phyloP scores from a whole-genome alignment of 441 rosid species.

The Erodium texanum region DNA sequence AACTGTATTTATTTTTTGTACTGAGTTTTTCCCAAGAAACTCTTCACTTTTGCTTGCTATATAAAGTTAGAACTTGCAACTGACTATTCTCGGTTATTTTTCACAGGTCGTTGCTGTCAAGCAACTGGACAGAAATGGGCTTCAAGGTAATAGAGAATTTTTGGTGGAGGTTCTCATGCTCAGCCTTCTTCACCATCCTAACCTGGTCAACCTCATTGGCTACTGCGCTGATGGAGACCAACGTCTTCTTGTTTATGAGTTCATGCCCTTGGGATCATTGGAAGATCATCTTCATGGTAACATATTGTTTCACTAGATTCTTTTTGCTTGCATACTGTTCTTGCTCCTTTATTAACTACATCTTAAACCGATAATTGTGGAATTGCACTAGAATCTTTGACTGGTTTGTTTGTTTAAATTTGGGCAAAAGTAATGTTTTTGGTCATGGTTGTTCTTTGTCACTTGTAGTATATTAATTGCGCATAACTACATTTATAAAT shows the following conservation, averaged over 20 bases:
- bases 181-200: slow-evolving; percentile 91
- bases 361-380: neutral
- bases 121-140: slow-evolving; percentile 89
- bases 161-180: slow-evolving; percentile 99
- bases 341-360: neutral
- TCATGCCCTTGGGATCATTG: slow-evolving; percentile 87
- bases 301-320: neutral
- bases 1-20: too few relatives aligned
- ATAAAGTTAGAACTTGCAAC: too few relatives aligned
- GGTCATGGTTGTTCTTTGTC: too few relatives aligned
- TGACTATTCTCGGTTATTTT: too few relatives aligned
- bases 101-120: slow-evolving; percentile 88
- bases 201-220: slow-evolving; percentile 90
- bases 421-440: too few relatives aligned
- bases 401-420: too few relatives aligned
- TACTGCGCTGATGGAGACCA: slow-evolving; percentile 99
- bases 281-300: slow-evolving; percentile 98
- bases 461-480: too few relatives aligned
- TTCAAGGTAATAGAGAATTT: slow-evolving; percentile 96
- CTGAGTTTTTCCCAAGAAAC: too few relatives aligned
- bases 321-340: neutral
- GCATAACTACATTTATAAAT: neutral
- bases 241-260: slow-evolving; percentile 92
- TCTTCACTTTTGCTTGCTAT: too few relatives aligned
- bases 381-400: neutral